Base-by-base conservation (phyloP, 495 filamentous ascomycete genomes). In the Aspergillus avenaceus region DNA sequence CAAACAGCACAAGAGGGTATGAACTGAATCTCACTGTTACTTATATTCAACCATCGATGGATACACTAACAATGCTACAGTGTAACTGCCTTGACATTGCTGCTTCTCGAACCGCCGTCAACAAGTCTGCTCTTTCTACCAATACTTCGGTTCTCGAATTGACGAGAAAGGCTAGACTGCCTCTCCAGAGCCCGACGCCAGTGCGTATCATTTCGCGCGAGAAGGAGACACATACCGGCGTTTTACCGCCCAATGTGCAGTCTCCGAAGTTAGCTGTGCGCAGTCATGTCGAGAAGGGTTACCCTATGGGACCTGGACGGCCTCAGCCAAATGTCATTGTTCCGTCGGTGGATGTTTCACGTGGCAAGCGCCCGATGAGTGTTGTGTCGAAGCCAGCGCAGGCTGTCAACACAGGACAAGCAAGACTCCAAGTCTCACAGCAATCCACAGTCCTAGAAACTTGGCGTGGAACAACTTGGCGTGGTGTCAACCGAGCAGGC, bases 1-100 rank as follows among this genome's bases (percentile, higher is more conserved):
- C 53, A 76, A 74, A 49, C 72, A 74, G 52, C 72, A 76, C 32
- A 76, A 76, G 52, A 58, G 71, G 46, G 72, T 76, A 62, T 64
- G 69, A 52, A 38, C 6, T n/a, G n/a, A n/a, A n/a, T n/a, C n/a
- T 42, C 42, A 8, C 34, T 21, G 16, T 2, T 34, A 22, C 27
- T 23, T 41, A 11, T 45, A n/a, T 14, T 34, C 11, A n/a, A 46
- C 6, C 34, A 18, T 18, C 13, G 13, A 41, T 34, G 12, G 1
- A 12, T 16, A 24, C 40, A 23, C 64, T 73, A 52, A 73, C 41
- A 3, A 24, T 8, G 21, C 6, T 43, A 28, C 38, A 75, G 72
- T 75, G 72, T 49, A 75, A 75, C 36, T 75, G 72, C 60, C 62
- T 74, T 41, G 70, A 75, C 43, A 72, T 67, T 57, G 57, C 56